Evolutionary conservation across 306 rosid species (phyloP).

Genomic region (Alnus glutinosa): DNA sequence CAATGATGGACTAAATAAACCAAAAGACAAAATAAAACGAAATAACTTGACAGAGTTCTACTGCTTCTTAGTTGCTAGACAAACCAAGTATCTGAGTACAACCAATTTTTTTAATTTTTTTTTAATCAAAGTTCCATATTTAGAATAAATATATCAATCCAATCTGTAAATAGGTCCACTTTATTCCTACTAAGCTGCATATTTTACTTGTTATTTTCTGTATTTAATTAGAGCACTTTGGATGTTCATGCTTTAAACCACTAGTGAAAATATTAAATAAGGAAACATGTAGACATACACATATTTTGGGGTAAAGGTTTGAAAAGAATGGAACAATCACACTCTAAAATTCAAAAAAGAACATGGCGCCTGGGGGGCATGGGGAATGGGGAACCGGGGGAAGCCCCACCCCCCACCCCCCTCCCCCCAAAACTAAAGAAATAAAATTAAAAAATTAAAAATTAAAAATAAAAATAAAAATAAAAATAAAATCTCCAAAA

Average conservation of each 20-base stretch:
- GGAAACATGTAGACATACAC: not conserved
- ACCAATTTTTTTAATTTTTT: no score
- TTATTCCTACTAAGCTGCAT: no score
- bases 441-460: no score
- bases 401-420: no score
- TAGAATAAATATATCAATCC: not conserved
- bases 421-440: no score
- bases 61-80: not conserved
- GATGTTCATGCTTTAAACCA: not conserved
- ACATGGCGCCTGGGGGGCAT: not conserved
- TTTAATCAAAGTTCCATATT: not conserved
- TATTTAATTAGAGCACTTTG: not conserved
- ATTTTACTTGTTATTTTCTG: not conserved
- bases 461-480: no score
- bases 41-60: not conserved
- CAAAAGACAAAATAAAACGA: not conserved
- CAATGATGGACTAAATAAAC: not conserved
- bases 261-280: not conserved
- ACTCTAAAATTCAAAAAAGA: not conserved
- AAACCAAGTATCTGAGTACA: not conserved
- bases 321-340: not conserved
- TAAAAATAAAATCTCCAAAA: not conserved
- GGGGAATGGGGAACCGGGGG: no score
- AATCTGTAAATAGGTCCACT: not conserved
- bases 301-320: not conserved